A percentile compares a stretch with the other conserved stretches of the same genome.
These are phyloP conservation scores for Penicillium sp. DNA, from an alignment of 2,329 filamentous ascomycete species.

Conservation along the genomic window DNA sequence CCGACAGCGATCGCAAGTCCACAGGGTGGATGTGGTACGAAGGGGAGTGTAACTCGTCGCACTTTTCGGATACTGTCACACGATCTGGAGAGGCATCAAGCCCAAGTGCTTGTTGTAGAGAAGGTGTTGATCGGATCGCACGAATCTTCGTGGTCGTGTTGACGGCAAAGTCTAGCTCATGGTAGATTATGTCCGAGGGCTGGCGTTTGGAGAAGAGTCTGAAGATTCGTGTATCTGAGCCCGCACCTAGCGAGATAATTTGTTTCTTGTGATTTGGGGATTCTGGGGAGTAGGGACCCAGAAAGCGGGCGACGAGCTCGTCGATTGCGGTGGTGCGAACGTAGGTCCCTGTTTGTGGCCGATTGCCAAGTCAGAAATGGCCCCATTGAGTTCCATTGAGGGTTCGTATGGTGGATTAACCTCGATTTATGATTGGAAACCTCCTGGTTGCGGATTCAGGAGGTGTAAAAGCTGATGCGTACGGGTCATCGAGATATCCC, in stretches of 20 bases:
- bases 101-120: conserved; percentile 32
- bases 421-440: conserved; percentile 91
- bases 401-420: conserved; percentile 44
- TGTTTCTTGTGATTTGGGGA: conserved; percentile 51
- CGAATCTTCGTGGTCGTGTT: conserved; percentile 68
- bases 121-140: conserved; percentile 35
- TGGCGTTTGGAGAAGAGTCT: conserved; percentile 58
- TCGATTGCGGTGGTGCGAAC: conserved; percentile 83
- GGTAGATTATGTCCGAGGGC: conserved; percentile 64
- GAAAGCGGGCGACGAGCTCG: conserved; percentile 68
- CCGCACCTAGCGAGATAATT: conserved; percentile 88
- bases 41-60: conserved; percentile 47
- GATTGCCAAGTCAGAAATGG: neutral
- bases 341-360: conserved; percentile 69
- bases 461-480: conserved; percentile 68
- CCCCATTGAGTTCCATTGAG: no score
- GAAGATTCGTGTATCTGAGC: conserved; percentile 87
- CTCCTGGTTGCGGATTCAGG: conserved; percentile 54
- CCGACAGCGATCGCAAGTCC: conserved; percentile 64
- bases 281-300: conserved; percentile 44
- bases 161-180: conserved; percentile 84
- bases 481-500: conserved; percentile 81
- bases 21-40: conserved; percentile 59
- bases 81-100: conserved; percentile 30
- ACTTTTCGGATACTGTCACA: conserved; percentile 37